phyloP scores from a whole-genome alignment of 805 yeast species.

The Wilhelminamyces savonicus region DNA sequence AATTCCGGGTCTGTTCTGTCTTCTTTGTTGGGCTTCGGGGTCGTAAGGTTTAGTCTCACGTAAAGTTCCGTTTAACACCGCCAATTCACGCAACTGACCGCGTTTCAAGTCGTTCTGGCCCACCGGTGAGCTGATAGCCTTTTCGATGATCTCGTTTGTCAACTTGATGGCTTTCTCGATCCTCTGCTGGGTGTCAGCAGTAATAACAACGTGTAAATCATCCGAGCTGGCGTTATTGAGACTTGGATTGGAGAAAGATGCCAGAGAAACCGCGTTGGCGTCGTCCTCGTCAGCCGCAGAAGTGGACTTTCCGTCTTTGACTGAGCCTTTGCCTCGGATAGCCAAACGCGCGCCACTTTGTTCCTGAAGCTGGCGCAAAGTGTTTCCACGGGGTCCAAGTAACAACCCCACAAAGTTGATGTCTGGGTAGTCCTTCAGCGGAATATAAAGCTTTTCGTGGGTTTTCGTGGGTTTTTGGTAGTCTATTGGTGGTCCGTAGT shows the following conservation, averaged over 20 bases:
- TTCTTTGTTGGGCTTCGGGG: constrained; percentile 25
- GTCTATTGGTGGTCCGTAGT: constrained; percentile 73
- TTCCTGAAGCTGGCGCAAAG: constrained; percentile 71
- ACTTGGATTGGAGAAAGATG: constrained; percentile 15
- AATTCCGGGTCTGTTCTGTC: constrained; percentile 20
- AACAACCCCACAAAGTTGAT: constrained; percentile 88
- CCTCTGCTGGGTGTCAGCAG: constrained; percentile 75
- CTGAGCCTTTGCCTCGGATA: constrained; percentile 93
- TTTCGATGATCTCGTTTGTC: constrained; percentile 69
- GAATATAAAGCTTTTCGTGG: constrained; percentile 77
- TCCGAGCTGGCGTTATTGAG: constrained; percentile 37
- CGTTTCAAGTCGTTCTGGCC: constrained; percentile 91
- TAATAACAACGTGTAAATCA: constrained; percentile 81
- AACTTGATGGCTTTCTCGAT: constrained; percentile 68
- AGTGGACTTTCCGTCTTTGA: constrained; percentile 76
- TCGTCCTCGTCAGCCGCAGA: constrained; percentile 49
- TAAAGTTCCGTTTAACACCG: constrained; percentile 89
- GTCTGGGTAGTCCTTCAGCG: constrained; percentile 81
- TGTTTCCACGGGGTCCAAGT: constrained; percentile 94
- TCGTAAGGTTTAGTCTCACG: constrained; percentile 66
- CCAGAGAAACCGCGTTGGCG: constrained; percentile 12
- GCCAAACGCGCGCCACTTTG: constrained; percentile 87
- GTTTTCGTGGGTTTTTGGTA: constrained; percentile 66
- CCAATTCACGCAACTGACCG: constrained; percentile 85
- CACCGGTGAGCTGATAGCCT: constrained; percentile 83